These are phyloP conservation scores for Calonectria hongkongensis DNA, from an alignment of 2,329 filamentous ascomycete species.

Conservation along the genomic window DNA sequence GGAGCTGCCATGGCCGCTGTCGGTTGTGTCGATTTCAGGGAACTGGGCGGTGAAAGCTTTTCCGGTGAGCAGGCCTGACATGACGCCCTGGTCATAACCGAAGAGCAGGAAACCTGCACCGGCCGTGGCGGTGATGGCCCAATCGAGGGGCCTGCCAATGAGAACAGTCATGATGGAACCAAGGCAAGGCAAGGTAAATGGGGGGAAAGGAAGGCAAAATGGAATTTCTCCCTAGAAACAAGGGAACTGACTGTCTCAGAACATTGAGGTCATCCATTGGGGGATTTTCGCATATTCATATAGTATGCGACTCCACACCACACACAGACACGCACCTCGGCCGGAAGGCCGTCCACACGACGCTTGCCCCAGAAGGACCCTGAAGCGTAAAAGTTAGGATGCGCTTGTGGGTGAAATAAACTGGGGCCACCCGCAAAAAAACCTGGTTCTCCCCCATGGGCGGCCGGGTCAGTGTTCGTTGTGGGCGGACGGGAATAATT, in stretches of 20 bases:
- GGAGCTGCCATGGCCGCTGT: constrained; percentile 62
- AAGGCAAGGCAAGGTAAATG: neutral
- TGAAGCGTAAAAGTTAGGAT: constrained; percentile 11
- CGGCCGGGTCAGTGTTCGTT: constrained; percentile 18
- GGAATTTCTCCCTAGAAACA: neutral
- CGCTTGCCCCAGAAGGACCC: constrained; percentile 17
- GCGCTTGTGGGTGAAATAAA: constrained; percentile 21
- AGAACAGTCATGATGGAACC: constrained; percentile 50
- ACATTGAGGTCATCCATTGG: constrained; percentile 42
- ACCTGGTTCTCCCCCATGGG: constrained; percentile 31
- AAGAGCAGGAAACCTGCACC: constrained; percentile 62
- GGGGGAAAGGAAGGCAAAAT: neutral
- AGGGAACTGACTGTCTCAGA: constrained; percentile 14
- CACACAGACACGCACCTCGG: constrained; percentile 17
- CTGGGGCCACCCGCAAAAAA: constrained; percentile 39
- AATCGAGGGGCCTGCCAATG: constrained; percentile 60
- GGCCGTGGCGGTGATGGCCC: constrained; percentile 61
- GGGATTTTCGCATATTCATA: constrained; percentile 45
- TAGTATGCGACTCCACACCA: constrained; percentile 39
- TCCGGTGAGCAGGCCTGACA: constrained; percentile 59
- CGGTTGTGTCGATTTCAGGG: constrained; percentile 61
- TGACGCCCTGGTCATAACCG: constrained; percentile 59
- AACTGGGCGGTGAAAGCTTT: constrained; percentile 58
- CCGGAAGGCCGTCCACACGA: constrained; percentile 10
- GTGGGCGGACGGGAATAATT: constrained; percentile 28